phyloP scores from a whole-genome alignment of 1,284 basidiomycete species.

The Austropuccinia psidii region DNA sequence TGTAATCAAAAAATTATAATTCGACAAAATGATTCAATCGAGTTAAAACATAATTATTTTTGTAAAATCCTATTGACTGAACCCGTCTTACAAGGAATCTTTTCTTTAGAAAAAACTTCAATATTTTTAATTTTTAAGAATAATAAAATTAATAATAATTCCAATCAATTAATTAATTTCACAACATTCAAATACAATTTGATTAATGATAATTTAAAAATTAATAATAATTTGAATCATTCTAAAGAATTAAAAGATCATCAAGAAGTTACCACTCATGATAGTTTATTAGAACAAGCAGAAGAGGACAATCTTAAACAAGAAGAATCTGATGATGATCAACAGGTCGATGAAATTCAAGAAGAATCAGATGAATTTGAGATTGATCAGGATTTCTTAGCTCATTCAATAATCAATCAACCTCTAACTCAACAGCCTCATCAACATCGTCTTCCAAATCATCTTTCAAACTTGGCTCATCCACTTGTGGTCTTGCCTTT shows the following conservation, averaged over 20 bases:
- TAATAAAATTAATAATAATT: background rate
- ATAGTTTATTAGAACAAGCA: no score
- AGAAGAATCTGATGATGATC: background rate
- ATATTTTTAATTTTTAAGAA: slow-evolving; percentile 53
- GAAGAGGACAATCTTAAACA: no score
- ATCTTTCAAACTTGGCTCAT: slow-evolving; percentile 41
- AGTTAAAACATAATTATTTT: background rate
- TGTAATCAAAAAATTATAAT: no score
- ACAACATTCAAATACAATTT: slow-evolving; percentile 18
- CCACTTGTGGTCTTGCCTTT: slow-evolving; percentile 46
- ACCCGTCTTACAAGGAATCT: slow-evolving; percentile 65
- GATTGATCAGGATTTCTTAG: slow-evolving; percentile 7
- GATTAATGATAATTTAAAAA: slow-evolving; percentile 39
- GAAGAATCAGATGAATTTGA: background rate
- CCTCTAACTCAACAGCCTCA: slow-evolving; percentile 37
- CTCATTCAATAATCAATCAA: slow-evolving; percentile 22
- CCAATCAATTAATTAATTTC: slow-evolving; percentile 39
- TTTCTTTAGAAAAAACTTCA: slow-evolving; percentile 54
- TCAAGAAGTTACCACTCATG: slow-evolving; percentile 39
- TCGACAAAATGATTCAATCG: background rate
- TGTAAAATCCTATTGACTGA: slow-evolving; percentile 52
- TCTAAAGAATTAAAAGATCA: slow-evolving; percentile 40
- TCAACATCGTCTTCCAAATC: slow-evolving; percentile 30
- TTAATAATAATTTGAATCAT: slow-evolving; percentile 45
- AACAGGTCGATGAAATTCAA: background rate